Conservation (phyloP, 2,329 filamentous ascomycete species). For the Metarhizium album region DNA sequence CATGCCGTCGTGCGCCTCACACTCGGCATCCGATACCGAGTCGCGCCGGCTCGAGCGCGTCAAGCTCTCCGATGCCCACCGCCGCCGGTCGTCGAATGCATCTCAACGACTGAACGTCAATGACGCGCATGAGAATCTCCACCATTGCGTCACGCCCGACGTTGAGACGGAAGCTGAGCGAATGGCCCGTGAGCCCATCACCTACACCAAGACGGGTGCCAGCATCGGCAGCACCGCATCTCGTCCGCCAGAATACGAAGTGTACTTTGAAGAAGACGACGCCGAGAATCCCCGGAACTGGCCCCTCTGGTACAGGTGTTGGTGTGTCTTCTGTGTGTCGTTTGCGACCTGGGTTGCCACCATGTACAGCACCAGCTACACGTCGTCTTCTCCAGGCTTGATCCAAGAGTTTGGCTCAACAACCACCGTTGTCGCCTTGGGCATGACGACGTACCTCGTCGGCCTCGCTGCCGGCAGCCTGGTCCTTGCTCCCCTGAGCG, state of each 20-base stretch:
- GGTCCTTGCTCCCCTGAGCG: constrained; percentile 62
- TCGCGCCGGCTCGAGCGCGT: constrained; percentile 1
- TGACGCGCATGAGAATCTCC: constrained; percentile 23
- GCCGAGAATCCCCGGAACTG: constrained; percentile 59
- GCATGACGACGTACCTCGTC: constrained; percentile 67
- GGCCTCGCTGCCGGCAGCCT: constrained; percentile 64
- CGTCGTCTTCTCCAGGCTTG: constrained; percentile 59
- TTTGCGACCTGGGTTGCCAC: constrained; percentile 43
- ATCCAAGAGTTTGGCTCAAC: constrained; percentile 52
- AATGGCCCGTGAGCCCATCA: constrained; percentile 32
- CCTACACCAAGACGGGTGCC: constrained; percentile 29
- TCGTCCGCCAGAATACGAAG: constrained; percentile 52
- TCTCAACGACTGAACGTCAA: constrained; percentile 11
- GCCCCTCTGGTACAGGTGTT: constrained; percentile 38
- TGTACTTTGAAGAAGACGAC: constrained; percentile 58
- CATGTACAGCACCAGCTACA: constrained; percentile 70
- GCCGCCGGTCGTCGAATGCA: constrained; percentile 11
- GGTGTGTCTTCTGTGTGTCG: constrained; percentile 33
- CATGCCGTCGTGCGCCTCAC: neutral
- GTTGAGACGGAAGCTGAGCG: constrained; percentile 29
- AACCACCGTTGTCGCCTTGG: constrained; percentile 56
- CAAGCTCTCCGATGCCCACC: constrained; percentile 8
- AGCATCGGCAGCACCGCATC: constrained; percentile 32
- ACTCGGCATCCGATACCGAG: neutral
- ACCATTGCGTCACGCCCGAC: constrained; percentile 26